Evolutionary conservation across 2,329 filamentous ascomycete genomes (phyloP).

Genomic region (Monosporascus cannonballus): DNA sequence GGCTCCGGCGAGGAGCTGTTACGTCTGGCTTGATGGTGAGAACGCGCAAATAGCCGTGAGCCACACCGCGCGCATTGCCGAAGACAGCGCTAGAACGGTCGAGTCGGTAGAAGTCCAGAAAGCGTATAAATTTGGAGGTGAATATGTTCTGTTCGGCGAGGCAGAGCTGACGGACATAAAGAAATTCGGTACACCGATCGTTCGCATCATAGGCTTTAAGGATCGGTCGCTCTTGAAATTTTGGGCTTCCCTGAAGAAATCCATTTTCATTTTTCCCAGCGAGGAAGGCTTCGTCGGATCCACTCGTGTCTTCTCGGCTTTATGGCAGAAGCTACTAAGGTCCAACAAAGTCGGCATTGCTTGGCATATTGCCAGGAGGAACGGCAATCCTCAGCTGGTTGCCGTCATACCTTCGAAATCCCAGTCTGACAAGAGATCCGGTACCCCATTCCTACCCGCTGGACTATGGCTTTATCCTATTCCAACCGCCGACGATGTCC

Average conservation of each 20-base stretch:
- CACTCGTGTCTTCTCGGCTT: slow-evolving; percentile 82
- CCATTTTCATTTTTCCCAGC: slow-evolving; percentile 88
- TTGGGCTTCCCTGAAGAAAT: slow-evolving; percentile 82
- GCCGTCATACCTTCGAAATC: slow-evolving; percentile 74
- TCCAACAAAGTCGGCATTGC: slow-evolving; percentile 77
- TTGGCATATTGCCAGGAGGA: slow-evolving; percentile 82
- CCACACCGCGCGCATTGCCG: slow-evolving; percentile 68
- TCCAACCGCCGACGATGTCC: slow-evolving; percentile 84
- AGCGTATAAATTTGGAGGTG: slow-evolving; percentile 92
- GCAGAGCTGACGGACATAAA: slow-evolving; percentile 77
- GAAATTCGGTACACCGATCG: slow-evolving; percentile 73
- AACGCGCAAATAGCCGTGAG: slow-evolving; percentile 72
- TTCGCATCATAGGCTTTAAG: slow-evolving; percentile 94
- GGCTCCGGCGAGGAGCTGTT: slow-evolving; percentile 73
- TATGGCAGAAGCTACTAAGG: slow-evolving; percentile 80
- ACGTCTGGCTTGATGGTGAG: slow-evolving; percentile 84
- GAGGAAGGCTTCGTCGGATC: slow-evolving; percentile 88
- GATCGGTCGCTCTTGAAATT: slow-evolving; percentile 64
- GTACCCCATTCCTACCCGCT: slow-evolving; percentile 66
- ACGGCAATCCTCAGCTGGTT: slow-evolving; percentile 72
- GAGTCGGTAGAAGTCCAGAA: slow-evolving; percentile 80
- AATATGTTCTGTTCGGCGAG: slow-evolving; percentile 77
- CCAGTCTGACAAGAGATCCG: slow-evolving; percentile 55
- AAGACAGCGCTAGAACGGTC: slow-evolving; percentile 70
- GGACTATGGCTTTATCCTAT: slow-evolving; percentile 86